Conservation (phyloP, 345 rosid genomes). For the Eucalyptus polybractea region DNA sequence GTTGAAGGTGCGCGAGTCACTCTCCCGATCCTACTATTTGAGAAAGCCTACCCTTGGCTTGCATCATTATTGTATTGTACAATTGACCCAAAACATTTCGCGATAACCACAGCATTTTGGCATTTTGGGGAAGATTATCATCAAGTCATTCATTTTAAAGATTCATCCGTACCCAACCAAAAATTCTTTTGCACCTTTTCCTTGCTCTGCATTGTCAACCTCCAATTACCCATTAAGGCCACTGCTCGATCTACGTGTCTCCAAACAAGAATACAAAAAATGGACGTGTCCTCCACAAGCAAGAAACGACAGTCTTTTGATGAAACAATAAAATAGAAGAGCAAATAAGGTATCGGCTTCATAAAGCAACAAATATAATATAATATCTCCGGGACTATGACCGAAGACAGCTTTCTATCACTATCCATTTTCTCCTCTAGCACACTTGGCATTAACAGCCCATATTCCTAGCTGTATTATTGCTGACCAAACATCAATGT, state of each 20-base stretch:
- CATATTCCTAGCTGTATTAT: neutral
- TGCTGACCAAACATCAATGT: neutral
- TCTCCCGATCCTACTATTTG: too few species aligned
- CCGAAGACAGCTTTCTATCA: neutral
- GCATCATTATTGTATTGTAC: neutral
- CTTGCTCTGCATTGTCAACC: neutral
- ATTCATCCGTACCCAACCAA: neutral
- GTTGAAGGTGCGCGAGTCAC: too few species aligned
- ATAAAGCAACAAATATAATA: neutral
- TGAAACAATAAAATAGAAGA: neutral
- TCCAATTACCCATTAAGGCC: neutral
- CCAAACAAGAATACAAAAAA: neutral
- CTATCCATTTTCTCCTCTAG: neutral
- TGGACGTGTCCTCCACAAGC: neutral
- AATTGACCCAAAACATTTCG: neutral
- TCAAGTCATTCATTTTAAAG: neutral
- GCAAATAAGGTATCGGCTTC: neutral
- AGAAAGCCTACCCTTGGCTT: too few species aligned
- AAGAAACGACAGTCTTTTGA: neutral
- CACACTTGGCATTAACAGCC: neutral
- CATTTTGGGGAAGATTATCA: neutral
- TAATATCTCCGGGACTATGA: neutral
- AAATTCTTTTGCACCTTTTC: neutral
- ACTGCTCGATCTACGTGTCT: neutral
- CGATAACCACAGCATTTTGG: neutral